Percentiles rank a stretch among this genome's conserved stretches.
Conservation (phyloP, 1,284 basidiomycete genomes). For the Sphagnurus paluster region DNA sequence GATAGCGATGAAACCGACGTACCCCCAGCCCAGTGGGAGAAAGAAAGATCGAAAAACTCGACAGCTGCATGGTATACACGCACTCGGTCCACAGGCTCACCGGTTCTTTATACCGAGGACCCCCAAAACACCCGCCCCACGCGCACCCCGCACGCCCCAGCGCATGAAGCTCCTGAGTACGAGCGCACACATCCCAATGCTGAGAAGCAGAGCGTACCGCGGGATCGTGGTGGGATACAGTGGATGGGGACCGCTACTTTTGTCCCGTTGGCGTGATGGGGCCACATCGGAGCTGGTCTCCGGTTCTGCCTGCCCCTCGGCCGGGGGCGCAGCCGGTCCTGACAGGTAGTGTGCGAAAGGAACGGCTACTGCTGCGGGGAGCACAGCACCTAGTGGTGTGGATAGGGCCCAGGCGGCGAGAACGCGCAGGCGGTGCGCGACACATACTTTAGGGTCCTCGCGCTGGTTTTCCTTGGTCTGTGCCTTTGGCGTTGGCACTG, state of each 20-base stretch:
- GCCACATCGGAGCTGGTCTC: not conserved
- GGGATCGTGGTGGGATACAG: slow-evolving; percentile 1
- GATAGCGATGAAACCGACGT: not conserved
- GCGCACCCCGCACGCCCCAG: slow-evolving; percentile 7
- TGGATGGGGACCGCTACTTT: not conserved
- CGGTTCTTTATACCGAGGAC: slow-evolving; percentile 10
- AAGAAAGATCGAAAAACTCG: not conserved
- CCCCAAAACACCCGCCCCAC: slow-evolving; percentile 10
- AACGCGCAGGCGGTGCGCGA: slow-evolving; percentile 6
- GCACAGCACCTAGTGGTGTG: slow-evolving; percentile 5
- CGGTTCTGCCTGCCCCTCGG: not conserved
- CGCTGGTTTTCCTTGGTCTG: not conserved
- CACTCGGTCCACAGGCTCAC: not conserved
- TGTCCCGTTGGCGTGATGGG: not conserved
- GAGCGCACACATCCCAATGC: slow-evolving; percentile 18
- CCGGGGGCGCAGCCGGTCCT: not conserved
- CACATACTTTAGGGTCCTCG: not conserved
- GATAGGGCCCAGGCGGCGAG: slow-evolving; percentile 12
- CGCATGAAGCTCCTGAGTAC: slow-evolving; percentile 13
- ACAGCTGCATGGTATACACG: not conserved
- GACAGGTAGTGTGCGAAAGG: not conserved
- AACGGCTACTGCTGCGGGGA: slow-evolving; percentile 1
- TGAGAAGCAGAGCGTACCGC: slow-evolving; percentile 15
- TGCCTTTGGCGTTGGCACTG: not conserved
- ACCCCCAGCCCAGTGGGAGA: not conserved